phyloP scores from a whole-genome alignment of 441 rosid genomes.

The Pelargonium myrrhifolium region DNA sequence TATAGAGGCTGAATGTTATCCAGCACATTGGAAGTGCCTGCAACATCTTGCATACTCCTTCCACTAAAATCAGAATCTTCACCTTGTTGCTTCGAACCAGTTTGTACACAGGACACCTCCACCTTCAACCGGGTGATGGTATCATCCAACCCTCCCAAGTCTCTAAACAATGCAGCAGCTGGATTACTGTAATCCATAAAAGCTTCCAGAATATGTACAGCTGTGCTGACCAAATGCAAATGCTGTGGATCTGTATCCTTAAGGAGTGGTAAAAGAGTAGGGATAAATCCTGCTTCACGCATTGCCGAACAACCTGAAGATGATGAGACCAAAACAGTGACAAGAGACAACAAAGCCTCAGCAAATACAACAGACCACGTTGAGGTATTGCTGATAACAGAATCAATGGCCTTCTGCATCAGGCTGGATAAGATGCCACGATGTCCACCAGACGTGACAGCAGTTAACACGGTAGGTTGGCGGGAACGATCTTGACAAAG shows the following conservation, averaged over 20 bases:
- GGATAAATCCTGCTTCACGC: conserved; percentile 95
- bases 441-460: conserved; percentile 89
- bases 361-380: conserved; percentile 81
- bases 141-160: conserved; percentile 95
- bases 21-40: conserved; percentile 40
- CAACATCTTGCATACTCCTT: conserved; percentile 30
- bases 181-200: conserved; percentile 97
- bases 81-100: conserved; percentile 43
- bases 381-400: conserved; percentile 57
- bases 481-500: conserved; percentile 92
- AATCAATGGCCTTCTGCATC: conserved; percentile 86
- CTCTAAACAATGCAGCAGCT: conserved; percentile 90
- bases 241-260: conserved; percentile 91
- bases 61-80: conserved; percentile 45
- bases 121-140: conserved; percentile 72
- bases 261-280: conserved; percentile 86
- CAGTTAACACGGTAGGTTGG: conserved; percentile 69
- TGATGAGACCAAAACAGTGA: conserved; percentile 83
- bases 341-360: conserved; percentile 88
- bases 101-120: conserved; percentile 70
- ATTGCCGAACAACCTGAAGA: conserved; percentile 92
- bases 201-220: conserved; percentile 83
- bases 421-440: conserved; percentile 89
- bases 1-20: conserved; percentile 57
- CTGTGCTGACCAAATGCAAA: conserved; percentile 81